Evolutionary conservation across 1,284 basidiomycete species (phyloP).

Genomic region (Somion occarium): DNA sequence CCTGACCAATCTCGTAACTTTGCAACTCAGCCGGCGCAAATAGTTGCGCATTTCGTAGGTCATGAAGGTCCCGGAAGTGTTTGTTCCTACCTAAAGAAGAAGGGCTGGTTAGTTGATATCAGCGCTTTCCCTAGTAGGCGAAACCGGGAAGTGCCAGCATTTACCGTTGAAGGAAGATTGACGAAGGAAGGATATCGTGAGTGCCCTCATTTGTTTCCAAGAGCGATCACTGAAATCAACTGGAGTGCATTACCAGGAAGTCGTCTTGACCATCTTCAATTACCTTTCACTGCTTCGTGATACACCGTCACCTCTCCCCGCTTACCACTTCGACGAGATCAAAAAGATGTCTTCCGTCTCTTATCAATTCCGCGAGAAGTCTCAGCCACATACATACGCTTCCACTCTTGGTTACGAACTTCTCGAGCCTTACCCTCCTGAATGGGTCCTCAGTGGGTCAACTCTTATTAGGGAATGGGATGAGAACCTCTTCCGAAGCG

Average conservation of each 20-base stretch:
- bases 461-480: conserved; percentile 19
- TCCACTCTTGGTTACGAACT: conserved; percentile 15
- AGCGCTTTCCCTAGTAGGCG: conserved; percentile 42
- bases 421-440: conserved; percentile 18
- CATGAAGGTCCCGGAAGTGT: conserved; percentile 68
- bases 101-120: conserved; percentile 60
- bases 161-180: conserved; percentile 52
- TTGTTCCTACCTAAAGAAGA: conserved; percentile 56
- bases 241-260: conserved; percentile 49
- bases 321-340: conserved; percentile 53
- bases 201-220: conserved; percentile 15
- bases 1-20: conserved; percentile 52
- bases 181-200: conserved; percentile 56
- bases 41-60: conserved; percentile 62
- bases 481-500: conserved; percentile 15
- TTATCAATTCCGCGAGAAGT: conserved; percentile 61
- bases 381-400: conserved; percentile 23
- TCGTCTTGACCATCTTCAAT: conserved; percentile 50
- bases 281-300: conserved; percentile 54
- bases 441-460: conserved; percentile 18
- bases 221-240: not conserved
- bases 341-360: conserved; percentile 48
- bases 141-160: conserved; percentile 51
- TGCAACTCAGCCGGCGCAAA: conserved; percentile 47
- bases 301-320: conserved; percentile 28